Base-by-base conservation (phyloP, 345 rosid species). In the Lepidium didymum region DNA sequence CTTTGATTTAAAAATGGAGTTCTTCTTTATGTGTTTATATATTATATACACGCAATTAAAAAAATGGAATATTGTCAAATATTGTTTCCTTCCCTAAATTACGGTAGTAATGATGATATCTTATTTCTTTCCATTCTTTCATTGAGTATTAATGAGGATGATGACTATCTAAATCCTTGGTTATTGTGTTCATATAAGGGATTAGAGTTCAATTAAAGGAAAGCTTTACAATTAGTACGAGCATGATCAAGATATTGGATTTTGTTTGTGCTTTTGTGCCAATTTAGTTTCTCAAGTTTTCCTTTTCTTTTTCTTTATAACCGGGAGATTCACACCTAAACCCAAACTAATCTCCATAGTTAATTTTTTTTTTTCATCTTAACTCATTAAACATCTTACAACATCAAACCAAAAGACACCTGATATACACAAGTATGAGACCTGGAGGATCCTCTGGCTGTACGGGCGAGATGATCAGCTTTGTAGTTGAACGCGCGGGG, bases 1-100 rank as follows among this genome's bases (percentile, higher is more conserved):
- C n/a, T n/a, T 65, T 50, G 67, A 73, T 73, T 57, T 73, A 50
- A 65, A 61, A 65, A 65, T 73, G 72, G 55, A 50, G 62, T 65
- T 73, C 33, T 40, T 73, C 60, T 43, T 65, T 50, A 7, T 57
- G 66, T 41, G 77, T 65, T 56, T 73, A 72, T 64, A 73, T 65
- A 65, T 11, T 23, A 25, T 36, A 44, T 19, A 18, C 64, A 56
- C 16, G 29, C 37, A 56, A 64, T 49, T 47, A 18, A 10, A 64
- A 64, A 64, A 33, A 33, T 60, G 23, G 44, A 19, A 33, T 21
- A 37, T 64, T 29, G 45, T 64, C 60, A 41, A 47, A 64, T 72
- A 56, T 72, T 40, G 33, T 49, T 13, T 65, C 53, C 46, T 19
- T n/a, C 54, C 29, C 49, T 56, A 49, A 47, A 41, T 67, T 73